Percentiles rank a stretch among this genome's conserved stretches.
These are phyloP conservation scores for Purshia tridentata DNA, from an alignment of 306 rosid species.

Conservation along the genomic window DNA sequence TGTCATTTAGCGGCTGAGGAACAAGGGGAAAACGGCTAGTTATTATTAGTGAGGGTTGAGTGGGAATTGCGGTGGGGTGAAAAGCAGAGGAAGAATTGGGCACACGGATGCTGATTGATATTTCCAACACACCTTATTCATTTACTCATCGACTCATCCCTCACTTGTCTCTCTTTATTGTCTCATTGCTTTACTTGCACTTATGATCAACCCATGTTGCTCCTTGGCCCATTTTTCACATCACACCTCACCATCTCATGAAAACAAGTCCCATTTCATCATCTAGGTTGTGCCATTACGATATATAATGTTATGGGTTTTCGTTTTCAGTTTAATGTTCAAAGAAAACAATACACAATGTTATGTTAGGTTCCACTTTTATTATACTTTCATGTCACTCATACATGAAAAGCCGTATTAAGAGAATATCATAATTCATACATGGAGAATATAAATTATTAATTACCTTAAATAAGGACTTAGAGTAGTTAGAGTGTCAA, in stretches of 20 bases:
- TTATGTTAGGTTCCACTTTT: too few species aligned
- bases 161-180: neutral
- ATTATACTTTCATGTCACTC: too few species aligned
- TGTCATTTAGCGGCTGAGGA: neutral
- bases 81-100: neutral
- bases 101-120: slow-evolving; percentile 28
- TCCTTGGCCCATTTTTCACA: neutral
- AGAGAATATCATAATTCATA: too few species aligned
- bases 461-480: too few species aligned
- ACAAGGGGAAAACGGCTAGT: neutral
- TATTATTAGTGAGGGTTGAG: too few species aligned
- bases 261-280: neutral
- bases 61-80: neutral
- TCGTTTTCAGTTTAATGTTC: too few species aligned
- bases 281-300: too few species aligned
- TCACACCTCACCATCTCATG: neutral
- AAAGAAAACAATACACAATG: too few species aligned
- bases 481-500: too few species aligned
- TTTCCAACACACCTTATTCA: slow-evolving; percentile 27
- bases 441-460: too few species aligned
- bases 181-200: neutral
- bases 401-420: too few species aligned
- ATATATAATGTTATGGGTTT: too few species aligned
- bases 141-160: neutral
- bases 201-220: slow-evolving; percentile 11